phyloP scores from a whole-genome alignment of 768 basidiomycete species.

The Phallus indusiatus region DNA sequence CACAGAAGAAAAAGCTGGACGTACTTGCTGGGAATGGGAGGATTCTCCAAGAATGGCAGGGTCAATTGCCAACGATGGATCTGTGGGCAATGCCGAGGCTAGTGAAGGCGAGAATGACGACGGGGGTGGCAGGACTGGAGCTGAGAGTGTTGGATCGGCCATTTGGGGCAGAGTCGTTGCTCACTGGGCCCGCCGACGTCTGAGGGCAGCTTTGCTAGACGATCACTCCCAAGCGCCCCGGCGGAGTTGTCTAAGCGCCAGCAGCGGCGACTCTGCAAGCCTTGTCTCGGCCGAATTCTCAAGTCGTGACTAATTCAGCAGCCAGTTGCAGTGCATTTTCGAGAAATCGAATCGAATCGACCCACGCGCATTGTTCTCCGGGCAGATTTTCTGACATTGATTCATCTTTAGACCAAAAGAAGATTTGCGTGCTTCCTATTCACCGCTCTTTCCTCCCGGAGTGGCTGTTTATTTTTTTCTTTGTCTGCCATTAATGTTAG shows the following conservation, averaged over 20 bases:
- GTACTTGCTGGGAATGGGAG: not conserved
- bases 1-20: not conserved
- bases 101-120: constrained; percentile 38
- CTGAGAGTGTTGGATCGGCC: constrained; percentile 3
- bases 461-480: too few relatives aligned
- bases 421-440: too few relatives aligned
- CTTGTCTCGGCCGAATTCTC: not conserved
- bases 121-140: not conserved
- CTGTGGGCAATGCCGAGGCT: constrained; percentile 62
- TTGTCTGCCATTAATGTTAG: not conserved
- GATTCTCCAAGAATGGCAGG: constrained; percentile 33
- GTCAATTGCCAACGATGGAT: constrained; percentile 63
- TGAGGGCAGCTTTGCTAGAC: not conserved
- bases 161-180: not conserved
- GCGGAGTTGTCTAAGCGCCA: constrained; percentile 2
- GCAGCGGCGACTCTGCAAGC: not conserved
- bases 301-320: too few relatives aligned
- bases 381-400: too few relatives aligned
- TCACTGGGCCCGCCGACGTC: constrained; percentile 8
- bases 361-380: too few relatives aligned
- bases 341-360: not conserved
- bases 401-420: too few relatives aligned
- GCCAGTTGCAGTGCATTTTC: not conserved
- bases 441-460: too few relatives aligned
- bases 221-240: not conserved